phyloP scores from a whole-genome alignment of 140 eudicot species.

The Eryngium alpinum region DNA sequence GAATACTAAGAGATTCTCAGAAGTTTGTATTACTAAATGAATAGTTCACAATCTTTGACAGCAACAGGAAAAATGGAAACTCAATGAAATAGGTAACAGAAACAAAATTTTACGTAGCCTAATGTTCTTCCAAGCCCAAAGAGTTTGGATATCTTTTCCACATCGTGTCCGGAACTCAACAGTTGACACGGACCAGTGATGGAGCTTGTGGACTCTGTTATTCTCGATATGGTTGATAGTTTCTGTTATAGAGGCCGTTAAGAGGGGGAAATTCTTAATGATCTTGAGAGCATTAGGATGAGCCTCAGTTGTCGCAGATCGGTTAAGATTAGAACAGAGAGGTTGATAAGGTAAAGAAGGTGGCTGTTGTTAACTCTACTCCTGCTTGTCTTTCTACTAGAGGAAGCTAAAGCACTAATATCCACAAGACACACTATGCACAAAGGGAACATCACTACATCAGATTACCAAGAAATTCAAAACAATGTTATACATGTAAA shows the following conservation, averaged over 20 bases:
- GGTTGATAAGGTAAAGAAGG: constrained; percentile 27
- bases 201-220: constrained; percentile 21
- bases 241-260: constrained; percentile 35
- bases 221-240: constrained; percentile 31
- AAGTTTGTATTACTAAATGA: not conserved
- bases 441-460: too few species aligned
- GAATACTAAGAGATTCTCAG: not conserved
- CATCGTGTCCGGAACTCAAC: constrained; percentile 34
- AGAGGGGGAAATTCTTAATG: constrained; percentile 40
- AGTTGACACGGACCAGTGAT: constrained; percentile 27
- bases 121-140: constrained; percentile 32
- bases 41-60: not conserved
- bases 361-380: constrained; percentile 10
- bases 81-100: not conserved
- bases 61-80: not conserved
- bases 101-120: not conserved
- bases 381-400: not conserved
- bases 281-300: constrained; percentile 43
- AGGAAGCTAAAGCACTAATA: constrained; percentile 11
- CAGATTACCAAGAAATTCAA: too few species aligned
- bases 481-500: too few species aligned
- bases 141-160: constrained; percentile 37
- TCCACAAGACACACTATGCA: too few species aligned
- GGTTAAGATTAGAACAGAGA: constrained; percentile 21
- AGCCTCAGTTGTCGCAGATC: constrained; percentile 37